Conservation (phyloP, 768 basidiomycete species). For the Russula olivacea region DNA sequence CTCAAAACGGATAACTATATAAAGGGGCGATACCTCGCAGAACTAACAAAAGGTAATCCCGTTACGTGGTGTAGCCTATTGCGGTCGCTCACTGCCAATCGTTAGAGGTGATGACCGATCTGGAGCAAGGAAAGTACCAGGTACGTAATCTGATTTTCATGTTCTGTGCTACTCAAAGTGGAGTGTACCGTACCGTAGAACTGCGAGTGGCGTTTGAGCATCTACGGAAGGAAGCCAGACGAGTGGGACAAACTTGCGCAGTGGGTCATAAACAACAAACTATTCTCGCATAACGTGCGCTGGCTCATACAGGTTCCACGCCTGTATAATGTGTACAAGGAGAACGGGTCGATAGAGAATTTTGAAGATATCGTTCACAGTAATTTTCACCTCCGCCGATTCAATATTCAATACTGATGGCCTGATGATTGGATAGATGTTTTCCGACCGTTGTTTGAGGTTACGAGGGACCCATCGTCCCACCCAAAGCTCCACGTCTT, state of each 20-base stretch:
- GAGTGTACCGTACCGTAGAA: constrained; percentile 44
- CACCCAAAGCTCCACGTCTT: constrained; percentile 96
- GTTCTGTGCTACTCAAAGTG: neutral
- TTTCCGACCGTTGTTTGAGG: constrained; percentile 91
- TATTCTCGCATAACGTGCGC: constrained; percentile 93
- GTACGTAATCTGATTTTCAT: constrained; percentile 35
- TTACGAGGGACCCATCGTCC: constrained; percentile 80
- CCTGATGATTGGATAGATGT: constrained; percentile 51
- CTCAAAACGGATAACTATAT: constrained; percentile 97
- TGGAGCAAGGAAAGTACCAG: constrained; percentile 98
- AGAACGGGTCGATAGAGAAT: constrained; percentile 70
- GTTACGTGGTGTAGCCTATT: neutral
- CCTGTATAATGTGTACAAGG: constrained; percentile 92
- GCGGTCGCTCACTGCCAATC: neutral
- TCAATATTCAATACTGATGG: neutral
- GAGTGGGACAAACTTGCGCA: constrained; percentile 99
- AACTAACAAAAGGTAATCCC: constrained; percentile 75
- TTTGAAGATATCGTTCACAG: constrained; percentile 91
- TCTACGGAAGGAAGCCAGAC: constrained; percentile 74
- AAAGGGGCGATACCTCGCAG: constrained; percentile 87
- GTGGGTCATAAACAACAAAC: constrained; percentile 92
- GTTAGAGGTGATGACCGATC: constrained; percentile 92
- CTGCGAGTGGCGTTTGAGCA: constrained; percentile 95
- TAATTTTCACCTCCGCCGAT: constrained; percentile 37
- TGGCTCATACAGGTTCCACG: constrained; percentile 97